A percentile compares a stretch with the other conserved stretches of the same genome.
phyloP scores from a whole-genome alignment of 148 eudicot genomes.

The Diospyros lotus region DNA sequence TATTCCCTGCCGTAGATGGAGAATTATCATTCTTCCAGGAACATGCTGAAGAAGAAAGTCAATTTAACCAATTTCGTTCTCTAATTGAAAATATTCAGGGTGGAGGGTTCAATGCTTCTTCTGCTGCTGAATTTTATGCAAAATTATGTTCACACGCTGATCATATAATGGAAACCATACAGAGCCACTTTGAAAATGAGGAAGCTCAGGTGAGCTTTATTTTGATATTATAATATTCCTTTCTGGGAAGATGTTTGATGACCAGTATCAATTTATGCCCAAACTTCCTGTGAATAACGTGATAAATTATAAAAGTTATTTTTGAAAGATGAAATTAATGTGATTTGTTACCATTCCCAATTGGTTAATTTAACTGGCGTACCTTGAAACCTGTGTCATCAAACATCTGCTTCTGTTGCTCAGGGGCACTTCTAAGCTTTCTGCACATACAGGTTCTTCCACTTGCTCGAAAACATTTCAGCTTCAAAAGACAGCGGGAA shows the following conservation, averaged over 20 bases:
- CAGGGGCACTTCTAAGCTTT: slow-evolving; percentile 1
- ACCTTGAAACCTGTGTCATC: slow-evolving; percentile 2
- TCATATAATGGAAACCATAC: slow-evolving; percentile 72
- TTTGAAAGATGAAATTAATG: neutral
- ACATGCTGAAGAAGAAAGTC: slow-evolving; percentile 83
- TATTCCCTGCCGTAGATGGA: slow-evolving; percentile 90
- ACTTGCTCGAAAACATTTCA: slow-evolving; percentile 73
- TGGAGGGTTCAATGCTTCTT: slow-evolving; percentile 65
- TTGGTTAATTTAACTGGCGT: neutral
- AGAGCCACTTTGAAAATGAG: slow-evolving; percentile 73
- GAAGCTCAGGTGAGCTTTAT: slow-evolving; percentile 65
- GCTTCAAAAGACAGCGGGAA: slow-evolving; percentile 66
- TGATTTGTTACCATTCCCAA: neutral
- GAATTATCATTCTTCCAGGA: slow-evolving; percentile 78
- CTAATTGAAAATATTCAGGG: slow-evolving; percentile 77
- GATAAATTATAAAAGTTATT: neutral
- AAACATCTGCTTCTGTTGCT: slow-evolving; percentile 5
- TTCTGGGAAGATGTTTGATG: slow-evolving; percentile 4
- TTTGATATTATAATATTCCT: neutral
- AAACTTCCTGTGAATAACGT: slow-evolving; percentile 6
- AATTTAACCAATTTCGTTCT: slow-evolving; percentile 76
- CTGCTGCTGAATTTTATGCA: slow-evolving; percentile 59
- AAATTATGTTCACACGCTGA: slow-evolving; percentile 74
- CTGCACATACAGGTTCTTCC: slow-evolving; percentile 63
- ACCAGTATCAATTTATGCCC: slow-evolving; percentile 9